These are phyloP conservation scores for Ananas comosus DNA, from an alignment of 176 grass and related monocot genomes.

Conservation along the genomic window DNA sequence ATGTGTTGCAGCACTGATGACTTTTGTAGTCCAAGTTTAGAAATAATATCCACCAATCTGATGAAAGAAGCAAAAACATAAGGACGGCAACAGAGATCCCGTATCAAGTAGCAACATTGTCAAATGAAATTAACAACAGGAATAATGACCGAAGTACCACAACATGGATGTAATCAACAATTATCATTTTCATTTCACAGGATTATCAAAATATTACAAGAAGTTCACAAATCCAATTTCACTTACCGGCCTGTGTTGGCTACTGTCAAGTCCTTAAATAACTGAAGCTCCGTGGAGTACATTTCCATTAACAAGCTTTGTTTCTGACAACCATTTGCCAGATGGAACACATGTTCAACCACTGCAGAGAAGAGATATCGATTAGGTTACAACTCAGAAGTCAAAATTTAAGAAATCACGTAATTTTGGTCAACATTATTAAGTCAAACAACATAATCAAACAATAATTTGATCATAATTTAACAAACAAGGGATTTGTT, in stretches of 20 bases:
- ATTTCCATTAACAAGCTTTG: slow-evolving; percentile 75
- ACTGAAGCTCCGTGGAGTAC: slow-evolving; percentile 88
- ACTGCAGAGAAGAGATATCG: slow-evolving; percentile 36
- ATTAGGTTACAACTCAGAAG: slow-evolving; percentile 10
- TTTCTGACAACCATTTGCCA: slow-evolving; percentile 53
- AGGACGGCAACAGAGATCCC: background rate
- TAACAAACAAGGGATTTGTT: background rate
- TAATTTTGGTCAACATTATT: too few species aligned
- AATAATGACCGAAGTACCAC: background rate
- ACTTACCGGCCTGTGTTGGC: slow-evolving; percentile 53
- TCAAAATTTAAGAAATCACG: background rate
- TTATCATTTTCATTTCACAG: too few species aligned
- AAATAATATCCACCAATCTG: slow-evolving; percentile 89
- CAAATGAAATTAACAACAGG: background rate
- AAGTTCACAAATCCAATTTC: background rate
- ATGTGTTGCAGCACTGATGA: slow-evolving; percentile 75
- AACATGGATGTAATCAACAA: too few species aligned
- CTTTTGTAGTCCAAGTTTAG: slow-evolving; percentile 73
- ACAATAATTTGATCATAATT: background rate
- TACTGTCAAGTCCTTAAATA: slow-evolving; percentile 72
- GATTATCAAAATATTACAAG: too few species aligned
- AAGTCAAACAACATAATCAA: background rate
- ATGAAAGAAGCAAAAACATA: slow-evolving; percentile 16
- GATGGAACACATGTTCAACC: slow-evolving; percentile 67
- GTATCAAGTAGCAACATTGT: background rate